Evolutionary conservation across 2,329 filamentous ascomycete species (phyloP).

Genomic region (Blastomyces silverae): DNA sequence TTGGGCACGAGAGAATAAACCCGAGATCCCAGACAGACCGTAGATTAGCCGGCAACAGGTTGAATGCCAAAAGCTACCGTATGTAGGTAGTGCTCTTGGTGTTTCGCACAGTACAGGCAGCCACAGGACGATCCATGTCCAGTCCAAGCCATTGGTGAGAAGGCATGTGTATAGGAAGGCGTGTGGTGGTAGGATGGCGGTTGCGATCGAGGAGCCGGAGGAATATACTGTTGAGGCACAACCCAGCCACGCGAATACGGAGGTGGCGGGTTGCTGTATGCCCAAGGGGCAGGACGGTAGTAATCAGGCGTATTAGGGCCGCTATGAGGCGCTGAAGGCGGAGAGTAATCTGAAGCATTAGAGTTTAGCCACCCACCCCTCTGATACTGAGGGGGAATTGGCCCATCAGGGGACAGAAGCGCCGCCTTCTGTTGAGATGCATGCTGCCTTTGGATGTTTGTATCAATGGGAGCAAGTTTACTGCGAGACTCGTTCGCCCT

Average conservation of each 20-base stretch:
- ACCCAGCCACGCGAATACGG: slow-evolving; percentile 39
- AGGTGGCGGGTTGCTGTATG: slow-evolving; percentile 38
- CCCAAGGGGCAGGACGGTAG: slow-evolving; percentile 40
- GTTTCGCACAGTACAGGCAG: slow-evolving; percentile 45
- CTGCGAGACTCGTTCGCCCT: slow-evolving; percentile 42
- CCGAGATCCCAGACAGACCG: slow-evolving; percentile 11
- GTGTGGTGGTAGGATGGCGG: slow-evolving; percentile 45
- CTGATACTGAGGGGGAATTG: slow-evolving; percentile 48
- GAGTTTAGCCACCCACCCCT: slow-evolving; percentile 44
- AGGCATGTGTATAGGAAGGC: slow-evolving; percentile 43
- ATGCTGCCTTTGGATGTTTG: slow-evolving; percentile 52
- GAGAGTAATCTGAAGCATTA: slow-evolving; percentile 46
- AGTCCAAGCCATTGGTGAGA: slow-evolving; percentile 44
- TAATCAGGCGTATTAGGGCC: slow-evolving; percentile 45
- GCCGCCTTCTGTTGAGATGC: slow-evolving; percentile 42
- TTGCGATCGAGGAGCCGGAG: slow-evolving; percentile 38
- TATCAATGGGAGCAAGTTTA: slow-evolving; percentile 58
- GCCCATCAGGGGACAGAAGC: slow-evolving; percentile 43
- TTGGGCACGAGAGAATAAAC: slow-evolving; percentile 21
- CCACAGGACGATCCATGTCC: slow-evolving; percentile 43
- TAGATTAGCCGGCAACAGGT: slow-evolving; percentile 39
- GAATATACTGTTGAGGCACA: slow-evolving; percentile 33
- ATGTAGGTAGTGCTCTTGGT: slow-evolving; percentile 46
- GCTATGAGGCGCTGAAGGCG: slow-evolving; percentile 46
- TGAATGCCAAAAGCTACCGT: slow-evolving; percentile 42